Conservation (phyloP, 2,329 filamentous ascomycete species). For the Nemania sp. region DNA sequence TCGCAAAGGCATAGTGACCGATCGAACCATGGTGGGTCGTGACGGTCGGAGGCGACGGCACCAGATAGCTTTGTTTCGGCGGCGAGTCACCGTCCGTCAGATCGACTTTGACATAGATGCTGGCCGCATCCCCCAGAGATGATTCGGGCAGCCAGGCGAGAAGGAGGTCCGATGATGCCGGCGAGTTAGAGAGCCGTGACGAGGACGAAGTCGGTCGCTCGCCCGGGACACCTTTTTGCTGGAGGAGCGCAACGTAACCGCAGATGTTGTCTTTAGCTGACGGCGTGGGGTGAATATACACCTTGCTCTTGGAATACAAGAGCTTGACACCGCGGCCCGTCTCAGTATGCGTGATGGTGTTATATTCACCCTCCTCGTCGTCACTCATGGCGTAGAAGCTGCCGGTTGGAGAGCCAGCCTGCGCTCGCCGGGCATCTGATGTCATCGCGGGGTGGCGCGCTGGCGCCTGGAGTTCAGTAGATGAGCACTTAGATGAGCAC, state of each 20-base stretch:
- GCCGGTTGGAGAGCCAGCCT: constrained; percentile 71
- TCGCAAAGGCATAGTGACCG: constrained; percentile 86
- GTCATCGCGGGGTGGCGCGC: constrained; percentile 40
- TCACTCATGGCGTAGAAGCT: constrained; percentile 97
- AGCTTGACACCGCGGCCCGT: constrained; percentile 87
- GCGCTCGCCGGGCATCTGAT: constrained; percentile 41
- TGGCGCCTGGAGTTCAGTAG: neutral
- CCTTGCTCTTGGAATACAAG: constrained; percentile 96
- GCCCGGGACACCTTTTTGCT: constrained; percentile 70
- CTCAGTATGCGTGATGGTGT: constrained; percentile 82
- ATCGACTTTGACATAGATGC: constrained; percentile 95
- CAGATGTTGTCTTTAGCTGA: constrained; percentile 95
- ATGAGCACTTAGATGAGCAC: neutral
- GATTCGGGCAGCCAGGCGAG: constrained; percentile 94
- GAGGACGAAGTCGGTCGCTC: constrained; percentile 50
- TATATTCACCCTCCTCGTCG: constrained; percentile 93
- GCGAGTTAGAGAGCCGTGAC: constrained; percentile 46
- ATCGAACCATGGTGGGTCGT: constrained; percentile 72
- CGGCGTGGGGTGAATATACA: constrained; percentile 93
- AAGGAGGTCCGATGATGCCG: constrained; percentile 73
- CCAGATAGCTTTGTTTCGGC: constrained; percentile 85
- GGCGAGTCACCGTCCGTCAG: constrained; percentile 79
- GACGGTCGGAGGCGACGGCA: constrained; percentile 86
- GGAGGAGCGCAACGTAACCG: constrained; percentile 89
- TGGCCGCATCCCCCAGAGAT: constrained; percentile 80